Percentiles rank a stretch among this genome's conserved stretches.
Conservation (phyloP, 441 rosid species). For the Eruca vesicaria region DNA sequence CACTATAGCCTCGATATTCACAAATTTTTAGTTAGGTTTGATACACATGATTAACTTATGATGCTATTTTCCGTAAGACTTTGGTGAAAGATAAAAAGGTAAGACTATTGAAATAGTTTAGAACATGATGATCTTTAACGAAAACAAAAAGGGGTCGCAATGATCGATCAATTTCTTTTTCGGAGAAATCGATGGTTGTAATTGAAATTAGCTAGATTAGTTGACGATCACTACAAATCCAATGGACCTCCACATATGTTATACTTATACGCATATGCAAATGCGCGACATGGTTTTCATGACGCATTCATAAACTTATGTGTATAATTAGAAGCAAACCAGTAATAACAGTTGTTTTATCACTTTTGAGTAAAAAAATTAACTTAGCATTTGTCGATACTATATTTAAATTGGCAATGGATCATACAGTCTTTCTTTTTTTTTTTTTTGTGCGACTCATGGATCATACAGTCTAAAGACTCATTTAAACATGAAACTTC, state of each 20-base stretch:
- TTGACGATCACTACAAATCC: slow-evolving; percentile 8
- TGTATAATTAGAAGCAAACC: not conserved
- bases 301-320: not conserved
- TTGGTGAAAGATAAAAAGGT: slow-evolving; percentile 25
- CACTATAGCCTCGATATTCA: slow-evolving; percentile 18
- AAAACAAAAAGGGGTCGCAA: slow-evolving; percentile 27
- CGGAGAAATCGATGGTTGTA: slow-evolving; percentile 8
- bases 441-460: no score
- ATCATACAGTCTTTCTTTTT: not conserved
- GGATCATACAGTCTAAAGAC: not conserved
- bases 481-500: not conserved
- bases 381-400: no score
- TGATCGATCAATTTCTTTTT: not conserved
- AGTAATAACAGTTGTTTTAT: not conserved
- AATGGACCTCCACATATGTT: not conserved
- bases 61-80: slow-evolving; percentile 23
- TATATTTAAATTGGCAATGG: not conserved
- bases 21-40: slow-evolving; percentile 15
- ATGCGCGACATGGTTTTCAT: not conserved
- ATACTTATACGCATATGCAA: no score
- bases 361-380: not conserved
- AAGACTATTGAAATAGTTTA: slow-evolving; percentile 11
- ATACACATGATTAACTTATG: slow-evolving; percentile 37
- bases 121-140: slow-evolving; percentile 27
- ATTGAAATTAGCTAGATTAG: slow-evolving; percentile 10